A percentile compares a stretch with the other conserved stretches of the same genome.
These are phyloP conservation scores for Cornus suecica DNA, from an alignment of 148 eudicot species.

Conservation along the genomic window DNA sequence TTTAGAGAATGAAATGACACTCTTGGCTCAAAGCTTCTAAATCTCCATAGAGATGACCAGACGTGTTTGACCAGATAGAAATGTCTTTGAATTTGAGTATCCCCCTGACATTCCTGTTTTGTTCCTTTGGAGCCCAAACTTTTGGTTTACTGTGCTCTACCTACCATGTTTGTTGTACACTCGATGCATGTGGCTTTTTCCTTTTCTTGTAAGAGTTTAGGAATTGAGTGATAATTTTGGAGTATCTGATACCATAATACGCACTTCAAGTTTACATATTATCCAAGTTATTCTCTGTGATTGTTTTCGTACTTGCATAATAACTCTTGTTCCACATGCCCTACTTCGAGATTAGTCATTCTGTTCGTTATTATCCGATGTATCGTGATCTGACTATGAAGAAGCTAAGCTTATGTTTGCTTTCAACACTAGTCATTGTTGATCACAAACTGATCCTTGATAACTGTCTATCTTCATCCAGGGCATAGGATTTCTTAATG, in stretches of 20 bases:
- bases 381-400: neutral
- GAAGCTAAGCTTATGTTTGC: neutral
- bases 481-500: slow-evolving; percentile 99
- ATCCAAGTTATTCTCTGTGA: too few species aligned
- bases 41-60: too few species aligned
- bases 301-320: neutral
- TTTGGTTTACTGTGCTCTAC: too few species aligned
- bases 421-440: neutral
- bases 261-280: neutral
- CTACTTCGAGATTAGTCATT: neutral
- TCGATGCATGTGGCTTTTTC: neutral
- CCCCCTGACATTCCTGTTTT: too few species aligned
- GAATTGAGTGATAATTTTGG: neutral
- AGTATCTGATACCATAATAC: neutral
- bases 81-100: too few species aligned
- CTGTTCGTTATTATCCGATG: neutral
- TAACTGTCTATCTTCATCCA: slow-evolving; percentile 21
- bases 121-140: too few species aligned
- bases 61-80: too few species aligned
- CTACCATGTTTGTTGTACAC: too few species aligned
- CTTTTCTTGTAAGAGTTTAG: neutral
- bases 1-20: too few species aligned
- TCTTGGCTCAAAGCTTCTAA: too few species aligned
- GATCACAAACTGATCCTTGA: neutral
- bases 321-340: neutral